Percentiles rank a stretch among this genome's conserved stretches.
phyloP scores from a whole-genome alignment of 257 asterid genomes.

The Salvia miltiorrhiza region DNA sequence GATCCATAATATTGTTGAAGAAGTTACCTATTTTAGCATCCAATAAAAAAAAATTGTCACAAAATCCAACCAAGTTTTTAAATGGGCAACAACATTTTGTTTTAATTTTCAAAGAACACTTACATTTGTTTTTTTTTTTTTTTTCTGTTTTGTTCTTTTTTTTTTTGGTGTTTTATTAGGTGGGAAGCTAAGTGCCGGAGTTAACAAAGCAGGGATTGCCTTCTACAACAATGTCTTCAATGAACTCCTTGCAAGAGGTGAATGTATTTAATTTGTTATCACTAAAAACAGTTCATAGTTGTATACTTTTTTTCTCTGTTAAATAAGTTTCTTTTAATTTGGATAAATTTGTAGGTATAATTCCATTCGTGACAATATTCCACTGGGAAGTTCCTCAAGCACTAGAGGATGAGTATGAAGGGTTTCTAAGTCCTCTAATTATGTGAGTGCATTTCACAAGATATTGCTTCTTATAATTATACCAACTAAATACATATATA shows the following conservation, averaged over 20 bases:
- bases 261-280: neutral
- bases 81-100: neutral
- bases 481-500: no score
- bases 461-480: neutral
- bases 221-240: constrained; percentile 3
- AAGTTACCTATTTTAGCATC: no score
- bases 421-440: constrained; percentile 51
- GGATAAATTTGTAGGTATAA: constrained; percentile 30
- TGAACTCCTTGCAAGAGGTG: neutral
- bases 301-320: neutral
- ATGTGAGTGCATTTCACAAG: constrained; percentile 37
- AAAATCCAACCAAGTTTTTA: no score
- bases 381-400: constrained; percentile 91
- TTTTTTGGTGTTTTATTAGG: neutral
- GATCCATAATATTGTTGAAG: no score
- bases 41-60: no score
- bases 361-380: constrained; percentile 57
- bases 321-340: neutral
- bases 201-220: neutral
- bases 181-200: neutral
- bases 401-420: constrained; percentile 60
- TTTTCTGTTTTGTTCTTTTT: neutral
- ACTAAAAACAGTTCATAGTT: neutral
- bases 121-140: no score
- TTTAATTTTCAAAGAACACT: neutral